phyloP scores from a whole-genome alignment of 768 basidiomycete genomes.

The Boletus patriciae region DNA sequence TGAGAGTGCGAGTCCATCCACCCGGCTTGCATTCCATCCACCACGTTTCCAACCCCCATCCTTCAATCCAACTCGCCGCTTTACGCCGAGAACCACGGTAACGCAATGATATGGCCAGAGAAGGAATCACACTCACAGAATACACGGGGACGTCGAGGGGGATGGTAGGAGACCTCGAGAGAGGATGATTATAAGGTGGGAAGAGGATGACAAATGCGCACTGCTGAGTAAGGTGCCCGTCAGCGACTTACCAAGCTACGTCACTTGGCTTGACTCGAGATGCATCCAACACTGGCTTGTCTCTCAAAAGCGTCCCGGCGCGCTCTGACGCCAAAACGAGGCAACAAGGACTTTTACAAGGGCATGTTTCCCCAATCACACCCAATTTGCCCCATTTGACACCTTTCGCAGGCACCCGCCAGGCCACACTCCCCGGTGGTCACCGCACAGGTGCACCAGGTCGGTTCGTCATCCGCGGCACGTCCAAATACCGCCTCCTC shows the following conservation, averaged over 20 bases:
- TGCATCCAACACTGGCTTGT: slow-evolving; percentile 69
- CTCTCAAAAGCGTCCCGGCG: slow-evolving; percentile 83
- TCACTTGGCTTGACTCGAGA: slow-evolving; percentile 24
- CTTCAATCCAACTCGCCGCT: background rate
- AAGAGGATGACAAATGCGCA: slow-evolving; percentile 17
- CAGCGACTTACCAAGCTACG: no score
- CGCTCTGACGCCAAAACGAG: slow-evolving; percentile 81
- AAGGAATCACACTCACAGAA: slow-evolving; percentile 20
- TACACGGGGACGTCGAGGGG: slow-evolving; percentile 18
- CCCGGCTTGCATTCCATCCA: slow-evolving; percentile 14
- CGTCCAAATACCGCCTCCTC: slow-evolving; percentile 76
- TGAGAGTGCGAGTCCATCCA: slow-evolving; percentile 12
- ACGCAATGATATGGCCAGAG: background rate
- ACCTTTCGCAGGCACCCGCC: slow-evolving; percentile 63
- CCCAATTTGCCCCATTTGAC: background rate
- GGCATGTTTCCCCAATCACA: slow-evolving; percentile 46
- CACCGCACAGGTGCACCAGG: slow-evolving; percentile 88
- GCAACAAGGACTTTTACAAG: slow-evolving; percentile 97
- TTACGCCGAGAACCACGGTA: background rate
- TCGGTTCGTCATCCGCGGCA: slow-evolving; percentile 74
- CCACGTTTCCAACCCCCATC: background rate
- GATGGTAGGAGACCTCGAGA: background rate
- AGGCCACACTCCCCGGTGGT: slow-evolving; percentile 80
- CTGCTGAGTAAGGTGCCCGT: slow-evolving; percentile 20
- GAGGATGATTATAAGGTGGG: slow-evolving; percentile 23